phyloP scores from a whole-genome alignment of 108 stramenopile species.

The Cylindrotheca closterium region DNA sequence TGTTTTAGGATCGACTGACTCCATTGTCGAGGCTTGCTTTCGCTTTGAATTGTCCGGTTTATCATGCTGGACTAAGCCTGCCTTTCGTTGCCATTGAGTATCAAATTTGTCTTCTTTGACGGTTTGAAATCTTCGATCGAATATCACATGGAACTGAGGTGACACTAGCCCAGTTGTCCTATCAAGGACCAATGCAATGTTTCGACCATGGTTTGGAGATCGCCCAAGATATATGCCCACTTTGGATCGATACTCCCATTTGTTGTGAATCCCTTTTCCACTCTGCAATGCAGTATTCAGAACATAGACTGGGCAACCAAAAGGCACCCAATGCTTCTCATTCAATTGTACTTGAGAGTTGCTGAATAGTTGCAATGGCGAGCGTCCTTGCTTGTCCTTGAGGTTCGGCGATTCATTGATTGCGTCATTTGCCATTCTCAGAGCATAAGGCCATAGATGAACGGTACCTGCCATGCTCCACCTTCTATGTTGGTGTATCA shows the following conservation, averaged over 20 bases:
- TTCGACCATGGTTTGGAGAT: constrained; percentile 10
- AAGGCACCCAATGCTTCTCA: constrained; percentile 16
- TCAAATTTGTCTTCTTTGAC: too few relatives aligned
- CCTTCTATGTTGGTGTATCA: constrained; percentile 39
- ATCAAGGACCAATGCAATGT: constrained; percentile 9
- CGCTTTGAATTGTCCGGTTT: not conserved
- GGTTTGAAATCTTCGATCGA: constrained; percentile 16
- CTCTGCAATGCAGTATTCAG: constrained; percentile 9
- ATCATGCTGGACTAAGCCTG: too few relatives aligned
- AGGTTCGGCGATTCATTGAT: constrained; percentile 20
- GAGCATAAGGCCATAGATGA: constrained; percentile 54
- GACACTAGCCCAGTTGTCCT: constrained; percentile 18
- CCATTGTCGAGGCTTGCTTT: not conserved
- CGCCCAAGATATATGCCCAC: constrained; percentile 26
- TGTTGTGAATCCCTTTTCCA: constrained; percentile 3
- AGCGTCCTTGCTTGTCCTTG: not conserved
- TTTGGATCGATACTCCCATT: constrained; percentile 24
- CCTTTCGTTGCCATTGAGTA: too few relatives aligned
- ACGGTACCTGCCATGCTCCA: constrained; percentile 38
- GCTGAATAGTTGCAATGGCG: constrained; percentile 17
- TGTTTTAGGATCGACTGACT: not conserved
- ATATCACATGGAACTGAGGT: constrained; percentile 24
- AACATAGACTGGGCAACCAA: constrained; percentile 25
- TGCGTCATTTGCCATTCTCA: constrained; percentile 25
- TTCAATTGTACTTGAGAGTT: constrained; percentile 9